phyloP scores from a whole-genome alignment of 2,329 filamentous ascomycete genomes.

The Westerdykella sp. region DNA sequence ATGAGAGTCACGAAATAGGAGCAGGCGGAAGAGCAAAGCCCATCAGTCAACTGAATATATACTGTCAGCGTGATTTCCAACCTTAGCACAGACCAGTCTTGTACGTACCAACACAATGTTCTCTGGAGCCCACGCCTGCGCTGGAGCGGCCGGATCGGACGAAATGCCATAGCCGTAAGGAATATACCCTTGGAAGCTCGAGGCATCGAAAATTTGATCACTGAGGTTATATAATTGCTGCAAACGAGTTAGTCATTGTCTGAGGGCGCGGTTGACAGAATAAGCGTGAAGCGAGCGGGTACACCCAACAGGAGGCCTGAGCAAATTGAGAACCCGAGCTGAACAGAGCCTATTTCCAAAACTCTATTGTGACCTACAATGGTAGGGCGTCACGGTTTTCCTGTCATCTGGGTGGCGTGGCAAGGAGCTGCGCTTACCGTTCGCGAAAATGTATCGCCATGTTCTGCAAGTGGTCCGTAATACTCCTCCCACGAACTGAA shows the following conservation, averaged over 20 bases:
- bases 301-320: neutral
- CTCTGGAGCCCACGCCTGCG: conserved; percentile 1
- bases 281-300: too few relatives aligned
- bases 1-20: conserved; percentile 46
- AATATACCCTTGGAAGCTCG: conserved; percentile 24
- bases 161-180: conserved; percentile 5
- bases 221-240: conserved; percentile 11
- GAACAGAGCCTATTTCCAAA: too few relatives aligned
- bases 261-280: too few relatives aligned
- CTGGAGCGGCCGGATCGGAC: neutral
- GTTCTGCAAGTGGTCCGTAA: conserved; percentile 28
- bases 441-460: conserved; percentile 32
- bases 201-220: conserved; percentile 1
- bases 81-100: neutral
- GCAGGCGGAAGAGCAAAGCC: conserved; percentile 52
- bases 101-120: conserved; percentile 1
- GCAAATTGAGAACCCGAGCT: too few relatives aligned
- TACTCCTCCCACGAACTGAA: conserved; percentile 40
- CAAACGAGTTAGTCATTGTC: neutral
- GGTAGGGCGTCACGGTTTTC: too few relatives aligned
- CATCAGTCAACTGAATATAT: conserved; percentile 41
- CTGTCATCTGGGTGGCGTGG: too few relatives aligned
- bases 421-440: conserved; percentile 6
- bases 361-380: too few relatives aligned
- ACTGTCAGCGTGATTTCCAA: conserved; percentile 6